Evolutionary conservation across 1,139 yeast genomes (phyloP), one percentile per base, ranked within the genome.

Genomic region (Yarrowia galli): DNA sequence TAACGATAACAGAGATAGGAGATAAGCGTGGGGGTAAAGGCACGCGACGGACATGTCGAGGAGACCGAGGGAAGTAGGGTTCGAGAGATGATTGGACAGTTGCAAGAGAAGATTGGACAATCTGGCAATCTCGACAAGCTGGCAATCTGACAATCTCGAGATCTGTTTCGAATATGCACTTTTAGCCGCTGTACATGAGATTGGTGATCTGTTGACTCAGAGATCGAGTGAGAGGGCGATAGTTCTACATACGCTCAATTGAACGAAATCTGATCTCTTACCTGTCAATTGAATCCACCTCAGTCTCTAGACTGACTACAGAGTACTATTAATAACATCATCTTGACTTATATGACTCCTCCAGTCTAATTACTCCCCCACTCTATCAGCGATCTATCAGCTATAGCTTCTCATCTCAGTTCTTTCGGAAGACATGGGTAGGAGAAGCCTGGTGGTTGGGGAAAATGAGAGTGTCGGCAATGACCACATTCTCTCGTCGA

Each of bases 391-490:
- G 6, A 28, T 7, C 9, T 28, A 28, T 28, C 32, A 12, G 8
- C 43, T 53, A 54, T 15, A 25, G 18, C 61, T 54, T 54, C 35
- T 12, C 18, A 15, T 7, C 23, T 54, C 61, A 54, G 12, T 54
- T 7, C 66, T 61, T 61, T 69, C 82, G 76, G 76, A 84, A 80
- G 20, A 85, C 77, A 74, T 89, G 92, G 70, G 82, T 77, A 18
- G 96, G 87, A 71, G 92, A 85, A 7, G 92, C 96, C 79, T 91
- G 97, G 77, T 88, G 87, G 51, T 87, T 84, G 18, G 96, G 89
- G 80, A 90, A 89, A 12, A 91, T 86, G 75, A 91, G 80, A 6
- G 91, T 80, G 74, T 91, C 95, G 12, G 97, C 96, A 75, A 91
- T 80, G 10, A 90, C 96, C 0, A 91, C 86, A 76, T 90, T 90